These are phyloP conservation scores for Pseudogymnoascus sp. DNA, from an alignment of 2,329 filamentous ascomycete genomes.

Conservation along the genomic window DNA sequence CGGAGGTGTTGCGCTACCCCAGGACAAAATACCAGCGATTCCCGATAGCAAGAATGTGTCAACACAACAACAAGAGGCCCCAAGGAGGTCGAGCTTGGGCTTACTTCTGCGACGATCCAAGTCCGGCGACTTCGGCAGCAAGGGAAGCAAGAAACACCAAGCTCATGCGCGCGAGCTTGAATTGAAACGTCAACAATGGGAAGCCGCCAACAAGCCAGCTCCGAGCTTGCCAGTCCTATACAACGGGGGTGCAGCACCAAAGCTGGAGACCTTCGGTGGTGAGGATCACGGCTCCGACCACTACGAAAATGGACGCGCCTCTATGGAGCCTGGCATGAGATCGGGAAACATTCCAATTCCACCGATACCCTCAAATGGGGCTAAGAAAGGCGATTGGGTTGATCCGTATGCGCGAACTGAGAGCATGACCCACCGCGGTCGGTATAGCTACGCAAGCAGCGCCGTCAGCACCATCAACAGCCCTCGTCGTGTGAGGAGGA, in stretches of 20 bases:
- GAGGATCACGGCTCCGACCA: slow-evolving; percentile 43
- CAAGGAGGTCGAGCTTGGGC: slow-evolving; percentile 43
- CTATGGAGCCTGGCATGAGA: slow-evolving; percentile 41
- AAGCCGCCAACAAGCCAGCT: slow-evolving; percentile 46
- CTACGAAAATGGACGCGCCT: slow-evolving; percentile 35
- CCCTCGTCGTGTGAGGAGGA: slow-evolving; percentile 80
- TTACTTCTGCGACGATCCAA: slow-evolving; percentile 61
- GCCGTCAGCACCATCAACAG: slow-evolving; percentile 87
- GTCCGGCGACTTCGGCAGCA: slow-evolving; percentile 55
- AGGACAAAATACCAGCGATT: slow-evolving; percentile 29
- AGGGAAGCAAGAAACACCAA: slow-evolving; percentile 52
- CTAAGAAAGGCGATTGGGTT: slow-evolving; percentile 42
- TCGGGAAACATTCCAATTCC: slow-evolving; percentile 41
- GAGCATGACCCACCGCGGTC: slow-evolving; percentile 94
- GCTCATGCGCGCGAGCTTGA: slow-evolving; percentile 39
- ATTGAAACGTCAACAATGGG: slow-evolving; percentile 45
- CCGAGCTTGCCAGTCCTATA: slow-evolving; percentile 47
- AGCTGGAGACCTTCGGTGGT: slow-evolving; percentile 40
- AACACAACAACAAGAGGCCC: slow-evolving; percentile 18
- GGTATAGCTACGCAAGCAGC: slow-evolving; percentile 93
- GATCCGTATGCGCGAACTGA: slow-evolving; percentile 79
- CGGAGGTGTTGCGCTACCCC: slow-evolving; percentile 24
- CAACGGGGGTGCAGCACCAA: slow-evolving; percentile 29
- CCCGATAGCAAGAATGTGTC: slow-evolving; percentile 29
- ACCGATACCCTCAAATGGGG: slow-evolving; percentile 40